Conservation (phyloP, 176 grass and related monocot species). For the Urochloa ruziziensis region DNA sequence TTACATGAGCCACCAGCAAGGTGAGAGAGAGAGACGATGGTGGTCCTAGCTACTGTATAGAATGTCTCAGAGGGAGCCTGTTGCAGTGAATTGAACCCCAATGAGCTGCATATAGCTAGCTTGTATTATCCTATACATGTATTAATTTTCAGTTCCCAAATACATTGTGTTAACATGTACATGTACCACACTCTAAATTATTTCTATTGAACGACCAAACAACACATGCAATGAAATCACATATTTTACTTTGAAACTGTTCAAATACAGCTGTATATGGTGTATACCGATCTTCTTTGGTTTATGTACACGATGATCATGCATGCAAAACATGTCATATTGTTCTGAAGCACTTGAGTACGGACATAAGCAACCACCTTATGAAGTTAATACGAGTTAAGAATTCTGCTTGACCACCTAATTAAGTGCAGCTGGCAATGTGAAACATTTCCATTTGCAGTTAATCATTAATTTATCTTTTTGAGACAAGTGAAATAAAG, state of each 20-base stretch:
- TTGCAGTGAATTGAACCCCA: neutral
- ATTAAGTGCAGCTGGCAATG: neutral
- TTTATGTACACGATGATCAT: neutral
- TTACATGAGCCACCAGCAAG: neutral
- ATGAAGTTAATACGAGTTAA: neutral
- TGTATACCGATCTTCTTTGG: neutral
- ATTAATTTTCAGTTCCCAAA: neutral
- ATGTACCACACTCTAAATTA: neutral
- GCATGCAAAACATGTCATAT: neutral
- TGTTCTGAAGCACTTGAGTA: neutral
- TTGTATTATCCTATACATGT: neutral
- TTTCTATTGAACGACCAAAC: neutral
- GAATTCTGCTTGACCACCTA: neutral
- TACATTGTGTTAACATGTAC: neutral
- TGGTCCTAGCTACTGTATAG: neutral
- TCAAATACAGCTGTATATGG: neutral
- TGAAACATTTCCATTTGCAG: neutral
- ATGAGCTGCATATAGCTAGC: no score
- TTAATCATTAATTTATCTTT: slow-evolving; percentile 3
- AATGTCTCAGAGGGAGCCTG: neutral
- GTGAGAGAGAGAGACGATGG: neutral
- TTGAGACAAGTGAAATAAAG: neutral
- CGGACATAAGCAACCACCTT: neutral
- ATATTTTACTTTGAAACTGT: neutral
- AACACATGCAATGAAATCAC: neutral